A percentile compares a stretch with the other conserved stretches of the same genome.
Conservation (phyloP, 495 filamentous ascomycete genomes). For the Hyphodiscus hymeniophilus region DNA sequence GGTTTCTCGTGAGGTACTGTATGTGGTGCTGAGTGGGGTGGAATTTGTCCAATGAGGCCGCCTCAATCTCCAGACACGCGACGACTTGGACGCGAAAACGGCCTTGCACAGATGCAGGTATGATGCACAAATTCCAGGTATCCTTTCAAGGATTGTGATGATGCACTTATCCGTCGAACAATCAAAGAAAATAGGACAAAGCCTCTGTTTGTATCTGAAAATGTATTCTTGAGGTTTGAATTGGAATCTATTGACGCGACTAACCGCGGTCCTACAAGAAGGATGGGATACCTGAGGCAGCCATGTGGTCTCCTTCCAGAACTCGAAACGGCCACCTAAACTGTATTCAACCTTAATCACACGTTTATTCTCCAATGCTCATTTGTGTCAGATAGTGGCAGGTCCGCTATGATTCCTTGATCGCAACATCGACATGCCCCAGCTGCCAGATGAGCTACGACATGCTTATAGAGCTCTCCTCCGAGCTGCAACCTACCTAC, state of each 20-base stretch:
- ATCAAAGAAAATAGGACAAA: background rate
- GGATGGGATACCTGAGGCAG: too few species aligned
- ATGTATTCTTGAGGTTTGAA: too few species aligned
- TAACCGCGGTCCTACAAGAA: too few species aligned
- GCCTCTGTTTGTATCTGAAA: background rate
- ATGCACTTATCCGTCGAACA: background rate
- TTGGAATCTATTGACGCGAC: too few species aligned
- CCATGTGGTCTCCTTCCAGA: too few species aligned
- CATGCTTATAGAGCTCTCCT: constrained; percentile 71
- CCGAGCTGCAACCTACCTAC: constrained; percentile 79
- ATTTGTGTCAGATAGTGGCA: too few species aligned
- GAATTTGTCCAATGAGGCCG: background rate
- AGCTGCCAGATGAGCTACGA: constrained; percentile 33
- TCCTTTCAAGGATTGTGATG: background rate
- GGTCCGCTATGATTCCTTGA: background rate
- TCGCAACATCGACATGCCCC: background rate
- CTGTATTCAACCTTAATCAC: too few species aligned
- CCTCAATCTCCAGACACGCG: too few species aligned
- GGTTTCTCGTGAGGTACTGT: too few species aligned
- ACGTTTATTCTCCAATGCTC: background rate
- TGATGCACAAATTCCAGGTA: constrained; percentile 3
- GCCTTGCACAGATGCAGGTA: background rate
- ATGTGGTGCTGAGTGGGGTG: background rate
- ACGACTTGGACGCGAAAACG: background rate
- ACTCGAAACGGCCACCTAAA: too few species aligned